Evolutionary conservation across 1,139 yeast genomes (phyloP).

Genomic region (Meyerozyma smithsonii): DNA sequence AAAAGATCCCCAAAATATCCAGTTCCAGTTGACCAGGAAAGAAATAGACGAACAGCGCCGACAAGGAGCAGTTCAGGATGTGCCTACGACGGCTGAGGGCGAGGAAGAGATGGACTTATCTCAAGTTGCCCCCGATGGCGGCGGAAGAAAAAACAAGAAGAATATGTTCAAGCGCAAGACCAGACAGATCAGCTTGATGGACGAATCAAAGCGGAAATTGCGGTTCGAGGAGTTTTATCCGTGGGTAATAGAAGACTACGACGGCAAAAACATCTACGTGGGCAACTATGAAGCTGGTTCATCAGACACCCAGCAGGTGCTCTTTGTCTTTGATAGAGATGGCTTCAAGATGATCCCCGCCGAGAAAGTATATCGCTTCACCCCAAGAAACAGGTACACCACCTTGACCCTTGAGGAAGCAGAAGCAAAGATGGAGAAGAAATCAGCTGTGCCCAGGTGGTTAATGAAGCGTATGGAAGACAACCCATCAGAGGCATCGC

Average conservation of each 20-base stretch:
- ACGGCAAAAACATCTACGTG: constrained; percentile 89
- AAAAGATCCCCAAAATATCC: constrained; percentile 87
- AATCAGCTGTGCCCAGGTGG: constrained; percentile 85
- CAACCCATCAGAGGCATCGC: constrained; percentile 40
- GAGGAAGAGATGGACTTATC: constrained; percentile 43
- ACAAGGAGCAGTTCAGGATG: constrained; percentile 27
- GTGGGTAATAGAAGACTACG: constrained; percentile 97
- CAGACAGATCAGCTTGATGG: constrained; percentile 72
- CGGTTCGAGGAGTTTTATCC: constrained; percentile 96
- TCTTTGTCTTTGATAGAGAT: constrained; percentile 78
- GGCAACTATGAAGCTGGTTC: constrained; percentile 96
- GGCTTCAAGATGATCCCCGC: constrained; percentile 95
- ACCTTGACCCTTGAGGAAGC: constrained; percentile 95
- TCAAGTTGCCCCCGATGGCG: constrained; percentile 91
- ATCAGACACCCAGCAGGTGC: constrained; percentile 73
- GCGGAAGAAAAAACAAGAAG: constrained; percentile 67
- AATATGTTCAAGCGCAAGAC: constrained; percentile 74
- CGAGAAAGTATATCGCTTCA: constrained; percentile 87
- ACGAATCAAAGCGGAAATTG: constrained; percentile 74
- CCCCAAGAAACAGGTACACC: constrained; percentile 89
- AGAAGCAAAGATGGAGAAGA: constrained; percentile 87
- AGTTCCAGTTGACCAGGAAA: constrained; percentile 68
- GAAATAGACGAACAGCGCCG: constrained; percentile 58
- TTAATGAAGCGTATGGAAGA: constrained; percentile 86
- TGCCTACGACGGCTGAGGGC: constrained; percentile 29